Conservation (phyloP, 306 rosid genomes). For the Vicia villosa region DNA sequence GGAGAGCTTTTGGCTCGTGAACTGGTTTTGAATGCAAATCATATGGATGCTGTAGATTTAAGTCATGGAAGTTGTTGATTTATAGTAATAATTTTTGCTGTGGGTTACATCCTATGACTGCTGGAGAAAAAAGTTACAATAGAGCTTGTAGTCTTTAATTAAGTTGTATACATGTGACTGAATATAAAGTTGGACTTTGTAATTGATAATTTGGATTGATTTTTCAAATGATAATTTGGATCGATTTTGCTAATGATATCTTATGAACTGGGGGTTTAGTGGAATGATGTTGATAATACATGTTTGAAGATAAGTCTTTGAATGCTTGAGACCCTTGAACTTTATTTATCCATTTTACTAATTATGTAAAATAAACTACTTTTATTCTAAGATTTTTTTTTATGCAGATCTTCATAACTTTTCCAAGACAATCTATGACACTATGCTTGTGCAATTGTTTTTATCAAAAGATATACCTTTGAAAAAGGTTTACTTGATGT, state of each 20-base stretch:
- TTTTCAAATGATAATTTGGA: conserved; percentile 21
- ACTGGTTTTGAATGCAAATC: conserved; percentile 31
- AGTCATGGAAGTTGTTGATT: conserved; percentile 11
- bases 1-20: conserved; percentile 12
- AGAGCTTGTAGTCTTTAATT: conserved; percentile 7
- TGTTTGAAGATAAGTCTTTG: conserved; percentile 12
- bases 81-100: background rate
- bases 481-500: conserved; percentile 39
- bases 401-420: conserved; percentile 7
- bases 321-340: conserved; percentile 27
- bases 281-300: conserved; percentile 25
- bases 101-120: background rate
- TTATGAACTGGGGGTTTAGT: conserved; percentile 9
- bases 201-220: conserved; percentile 6
- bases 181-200: conserved; percentile 20
- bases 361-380: conserved; percentile 7
- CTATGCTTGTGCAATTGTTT: conserved; percentile 14
- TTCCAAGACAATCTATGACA: conserved; percentile 8
- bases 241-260: conserved; percentile 14
- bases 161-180: conserved; percentile 20
- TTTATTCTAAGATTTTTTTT: conserved; percentile 20
- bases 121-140: background rate
- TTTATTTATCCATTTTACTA: conserved; percentile 21
- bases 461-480: conserved; percentile 24
- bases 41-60: conserved; percentile 21